Percentiles rank a stretch among this genome's conserved stretches.
phyloP scores from a whole-genome alignment of 129 eudicot genomes.

The Rutidosis leptorrhynchoides region DNA sequence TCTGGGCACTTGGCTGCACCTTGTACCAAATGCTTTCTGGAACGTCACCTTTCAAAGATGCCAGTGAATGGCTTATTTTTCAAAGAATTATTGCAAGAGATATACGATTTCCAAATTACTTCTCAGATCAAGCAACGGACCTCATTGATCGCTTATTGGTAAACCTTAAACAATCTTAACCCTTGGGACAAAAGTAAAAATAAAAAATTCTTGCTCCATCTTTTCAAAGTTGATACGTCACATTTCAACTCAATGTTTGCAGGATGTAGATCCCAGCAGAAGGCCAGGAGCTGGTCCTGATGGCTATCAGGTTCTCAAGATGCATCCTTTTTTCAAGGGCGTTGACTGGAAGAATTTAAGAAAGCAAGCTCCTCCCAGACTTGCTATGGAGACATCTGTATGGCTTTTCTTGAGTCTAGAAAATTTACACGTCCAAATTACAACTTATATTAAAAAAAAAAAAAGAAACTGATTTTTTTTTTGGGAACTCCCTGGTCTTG shows the following conservation, averaged over 20 bases:
- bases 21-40: slow-evolving; percentile 99
- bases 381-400: slow-evolving; percentile 52
- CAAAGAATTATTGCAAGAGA: slow-evolving; percentile 93
- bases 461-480: no score
- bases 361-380: slow-evolving; percentile 59
- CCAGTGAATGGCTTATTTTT: slow-evolving; percentile 96
- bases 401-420: no score
- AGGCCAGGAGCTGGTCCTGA: slow-evolving; percentile 94
- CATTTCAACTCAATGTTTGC: slow-evolving; percentile 15
- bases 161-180: no score
- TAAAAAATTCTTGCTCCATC: no score
- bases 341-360: slow-evolving; percentile 74
- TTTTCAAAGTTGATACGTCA: no score
- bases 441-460: no score
- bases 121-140: slow-evolving; percentile 75
- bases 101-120: slow-evolving; percentile 77
- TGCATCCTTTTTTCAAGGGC: slow-evolving; percentile 76
- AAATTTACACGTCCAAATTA: no score
- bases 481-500: no score
- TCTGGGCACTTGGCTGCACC: slow-evolving; percentile 99
- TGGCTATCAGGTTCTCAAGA: slow-evolving; percentile 73
- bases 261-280: slow-evolving; percentile 80
- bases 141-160: slow-evolving; percentile 81
- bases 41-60: slow-evolving; percentile 94
- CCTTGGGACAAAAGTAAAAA: no score